Evolutionary conservation across 192 early-diverging fungal genomes (phyloP).

Genomic region (Umbelopsis vinacea): DNA sequence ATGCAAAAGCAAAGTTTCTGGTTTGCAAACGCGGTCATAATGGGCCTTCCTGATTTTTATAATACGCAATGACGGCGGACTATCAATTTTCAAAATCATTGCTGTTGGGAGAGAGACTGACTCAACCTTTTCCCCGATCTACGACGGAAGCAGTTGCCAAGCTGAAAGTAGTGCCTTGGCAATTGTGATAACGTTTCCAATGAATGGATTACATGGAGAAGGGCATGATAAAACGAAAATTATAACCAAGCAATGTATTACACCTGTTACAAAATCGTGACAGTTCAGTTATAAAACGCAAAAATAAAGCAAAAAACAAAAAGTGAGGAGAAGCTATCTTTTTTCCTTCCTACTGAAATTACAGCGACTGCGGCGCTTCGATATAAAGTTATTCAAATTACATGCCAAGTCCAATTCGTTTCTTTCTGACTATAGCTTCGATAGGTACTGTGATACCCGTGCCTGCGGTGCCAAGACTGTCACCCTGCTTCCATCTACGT

Average conservation of each 20-base stretch:
- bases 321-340: no score
- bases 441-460: slow-evolving; percentile 56
- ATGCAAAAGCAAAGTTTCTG: slow-evolving; percentile 4
- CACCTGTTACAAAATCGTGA: no score
- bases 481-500: slow-evolving; percentile 52
- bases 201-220: no score
- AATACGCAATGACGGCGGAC: background rate
- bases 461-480: slow-evolving; percentile 47
- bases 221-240: no score
- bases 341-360: background rate
- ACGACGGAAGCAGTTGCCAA: no score
- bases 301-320: no score
- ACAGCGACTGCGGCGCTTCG: no score
- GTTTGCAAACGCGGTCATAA: slow-evolving; percentile 14
- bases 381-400: slow-evolving; percentile 9
- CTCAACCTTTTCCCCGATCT: no score
- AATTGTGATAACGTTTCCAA: no score
- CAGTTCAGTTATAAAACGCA: no score
- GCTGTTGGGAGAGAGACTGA: background rate
- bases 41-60: background rate
- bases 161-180: no score
- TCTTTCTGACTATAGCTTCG: slow-evolving; percentile 53
- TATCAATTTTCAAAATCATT: background rate
- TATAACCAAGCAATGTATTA: no score
- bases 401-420: slow-evolving; percentile 48